A percentile compares a stretch with the other conserved stretches of the same genome.
phyloP scores from a whole-genome alignment of 2,329 filamentous ascomycete species.

The Sordariomycetes sp. region DNA sequence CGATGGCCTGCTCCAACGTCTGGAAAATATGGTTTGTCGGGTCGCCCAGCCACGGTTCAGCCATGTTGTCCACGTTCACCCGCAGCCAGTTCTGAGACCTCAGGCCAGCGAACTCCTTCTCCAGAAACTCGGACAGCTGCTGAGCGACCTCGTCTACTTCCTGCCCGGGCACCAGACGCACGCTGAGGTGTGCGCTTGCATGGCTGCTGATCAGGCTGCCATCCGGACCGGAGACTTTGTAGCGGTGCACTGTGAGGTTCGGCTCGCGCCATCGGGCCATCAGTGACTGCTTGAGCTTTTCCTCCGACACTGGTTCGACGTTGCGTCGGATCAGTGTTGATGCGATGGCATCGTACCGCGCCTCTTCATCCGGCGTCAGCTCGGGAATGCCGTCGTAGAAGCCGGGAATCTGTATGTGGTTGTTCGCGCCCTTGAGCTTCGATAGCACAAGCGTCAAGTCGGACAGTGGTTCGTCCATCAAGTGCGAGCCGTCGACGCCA shows the following conservation, averaged over 20 bases:
- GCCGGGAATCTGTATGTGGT: slow-evolving; percentile 72
- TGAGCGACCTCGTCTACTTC: slow-evolving; percentile 70
- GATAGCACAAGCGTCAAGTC: slow-evolving; percentile 79
- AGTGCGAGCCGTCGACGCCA: slow-evolving; percentile 88
- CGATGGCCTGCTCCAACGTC: slow-evolving; percentile 76
- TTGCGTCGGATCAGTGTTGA: slow-evolving; percentile 65
- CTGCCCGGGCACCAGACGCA: slow-evolving; percentile 90
- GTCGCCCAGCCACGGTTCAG: slow-evolving; percentile 93
- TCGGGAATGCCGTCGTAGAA: slow-evolving; percentile 83
- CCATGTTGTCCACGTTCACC: slow-evolving; percentile 82
- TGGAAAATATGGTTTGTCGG: slow-evolving; percentile 85
- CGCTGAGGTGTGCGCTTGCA: slow-evolving; percentile 78
- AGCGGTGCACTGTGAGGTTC: slow-evolving; percentile 85
- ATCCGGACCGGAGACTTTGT: slow-evolving; percentile 87
- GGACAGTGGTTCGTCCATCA: slow-evolving; percentile 85
- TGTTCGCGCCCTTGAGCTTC: slow-evolving; percentile 71
- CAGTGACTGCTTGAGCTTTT: slow-evolving; percentile 70
- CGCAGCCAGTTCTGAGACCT: slow-evolving; percentile 73
- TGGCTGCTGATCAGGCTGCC: slow-evolving; percentile 86
- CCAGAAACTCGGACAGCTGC: slow-evolving; percentile 57
- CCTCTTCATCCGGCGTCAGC: slow-evolving; percentile 65
- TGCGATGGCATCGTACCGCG: slow-evolving; percentile 77
- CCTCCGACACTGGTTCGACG: slow-evolving; percentile 47
- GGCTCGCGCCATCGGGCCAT: slow-evolving; percentile 95
- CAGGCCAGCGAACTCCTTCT: slow-evolving; percentile 62